These are phyloP conservation scores for Coccomyxa subellipsoidea DNA, from an alignment of 163 green algal species.

Conservation along the genomic window DNA sequence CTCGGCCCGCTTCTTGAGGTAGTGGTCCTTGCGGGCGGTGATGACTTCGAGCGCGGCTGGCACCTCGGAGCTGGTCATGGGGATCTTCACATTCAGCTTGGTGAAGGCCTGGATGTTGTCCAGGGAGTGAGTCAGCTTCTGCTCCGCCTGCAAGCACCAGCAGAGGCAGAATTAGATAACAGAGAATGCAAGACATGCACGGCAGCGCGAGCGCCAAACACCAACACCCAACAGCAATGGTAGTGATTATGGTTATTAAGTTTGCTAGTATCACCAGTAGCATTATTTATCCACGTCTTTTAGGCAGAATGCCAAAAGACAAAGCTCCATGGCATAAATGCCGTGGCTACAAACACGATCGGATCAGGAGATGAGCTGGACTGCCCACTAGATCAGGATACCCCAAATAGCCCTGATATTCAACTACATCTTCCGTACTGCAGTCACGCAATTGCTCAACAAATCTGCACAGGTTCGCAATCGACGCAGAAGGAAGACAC, in stretches of 20 bases:
- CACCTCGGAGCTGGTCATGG: slow-evolving; percentile 13
- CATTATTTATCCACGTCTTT: too few relatives aligned
- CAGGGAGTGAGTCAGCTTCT: slow-evolving; percentile 12
- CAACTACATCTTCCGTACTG: too few relatives aligned
- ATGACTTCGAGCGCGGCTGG: slow-evolving; percentile 8
- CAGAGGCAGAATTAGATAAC: not conserved
- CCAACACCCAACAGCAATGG: too few relatives aligned
- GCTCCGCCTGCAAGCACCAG: not conserved
- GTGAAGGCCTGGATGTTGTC: slow-evolving; percentile 15
- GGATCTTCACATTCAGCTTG: slow-evolving; percentile 15
- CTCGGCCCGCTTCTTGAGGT: slow-evolving; percentile 7
- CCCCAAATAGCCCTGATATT: too few relatives aligned
- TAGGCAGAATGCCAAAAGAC: too few relatives aligned
- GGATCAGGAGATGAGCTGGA: too few relatives aligned
- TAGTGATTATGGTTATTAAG: too few relatives aligned
- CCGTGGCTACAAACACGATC: too few relatives aligned
- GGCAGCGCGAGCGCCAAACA: not conserved
- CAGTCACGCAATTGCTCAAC: too few relatives aligned
- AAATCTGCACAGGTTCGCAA: not conserved
- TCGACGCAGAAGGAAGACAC: not conserved
- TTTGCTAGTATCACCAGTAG: too few relatives aligned
- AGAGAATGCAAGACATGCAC: not conserved
- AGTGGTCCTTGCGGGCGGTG: slow-evolving; percentile 14
- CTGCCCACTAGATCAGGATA: too few relatives aligned
- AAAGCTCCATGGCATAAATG: too few relatives aligned